phyloP scores from a whole-genome alignment of 768 basidiomycete genomes.

The Podaxis sp. region DNA sequence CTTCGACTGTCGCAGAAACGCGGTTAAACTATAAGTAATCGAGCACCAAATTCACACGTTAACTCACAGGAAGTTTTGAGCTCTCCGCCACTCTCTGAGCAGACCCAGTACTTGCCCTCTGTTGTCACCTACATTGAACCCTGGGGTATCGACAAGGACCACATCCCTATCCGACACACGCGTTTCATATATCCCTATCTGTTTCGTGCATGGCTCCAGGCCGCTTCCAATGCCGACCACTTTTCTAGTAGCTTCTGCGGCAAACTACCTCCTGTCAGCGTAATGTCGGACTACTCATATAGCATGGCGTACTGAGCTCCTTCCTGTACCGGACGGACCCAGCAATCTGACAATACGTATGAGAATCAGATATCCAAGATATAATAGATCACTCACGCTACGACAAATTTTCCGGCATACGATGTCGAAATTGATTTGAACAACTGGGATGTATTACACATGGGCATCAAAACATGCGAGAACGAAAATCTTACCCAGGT shows the following conservation, averaged over 20 bases:
- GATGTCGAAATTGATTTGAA: background rate
- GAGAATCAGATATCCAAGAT: background rate
- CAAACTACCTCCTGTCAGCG: background rate
- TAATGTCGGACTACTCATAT: background rate
- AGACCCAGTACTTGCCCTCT: background rate
- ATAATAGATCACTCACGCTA: background rate
- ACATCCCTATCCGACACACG: background rate
- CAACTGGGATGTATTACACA: background rate
- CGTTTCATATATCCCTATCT: background rate
- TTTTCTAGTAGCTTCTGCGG: background rate
- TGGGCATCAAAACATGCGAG: no score
- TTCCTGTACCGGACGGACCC: background rate
- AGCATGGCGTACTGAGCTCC: background rate
- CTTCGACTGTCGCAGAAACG: background rate
- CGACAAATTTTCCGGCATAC: background rate
- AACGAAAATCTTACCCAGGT: no score
- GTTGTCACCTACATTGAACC: background rate
- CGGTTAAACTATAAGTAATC: background rate
- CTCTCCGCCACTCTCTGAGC: background rate
- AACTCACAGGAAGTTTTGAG: background rate
- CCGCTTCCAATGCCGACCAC: background rate
- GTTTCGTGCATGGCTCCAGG: background rate
- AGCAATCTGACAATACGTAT: background rate
- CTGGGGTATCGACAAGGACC: background rate
- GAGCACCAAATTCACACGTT: background rate